Percentiles rank a stretch among this genome's conserved stretches.
Conservation (phyloP, 2,329 filamentous ascomycete genomes). For the Colletotrichum sojae region DNA sequence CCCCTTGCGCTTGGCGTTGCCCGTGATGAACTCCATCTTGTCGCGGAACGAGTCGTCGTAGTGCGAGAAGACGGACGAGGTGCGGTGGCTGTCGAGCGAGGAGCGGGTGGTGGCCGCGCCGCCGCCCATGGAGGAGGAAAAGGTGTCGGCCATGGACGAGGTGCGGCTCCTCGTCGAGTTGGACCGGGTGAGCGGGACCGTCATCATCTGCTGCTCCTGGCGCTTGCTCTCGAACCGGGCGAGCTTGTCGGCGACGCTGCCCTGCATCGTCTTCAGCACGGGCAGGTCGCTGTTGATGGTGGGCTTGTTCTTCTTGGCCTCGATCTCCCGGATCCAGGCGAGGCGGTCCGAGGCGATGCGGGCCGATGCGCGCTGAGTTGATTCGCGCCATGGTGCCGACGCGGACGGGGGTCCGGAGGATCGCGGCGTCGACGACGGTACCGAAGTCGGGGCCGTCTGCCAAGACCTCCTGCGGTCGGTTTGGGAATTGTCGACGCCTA, state of each 20-base stretch:
- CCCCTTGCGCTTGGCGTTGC: constrained; percentile 3
- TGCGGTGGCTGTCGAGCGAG: constrained; percentile 31
- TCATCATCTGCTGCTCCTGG: constrained; percentile 4
- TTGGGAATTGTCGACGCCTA: neutral
- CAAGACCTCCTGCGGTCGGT: constrained; percentile 29
- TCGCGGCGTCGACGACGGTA: constrained; percentile 3
- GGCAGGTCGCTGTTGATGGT: constrained; percentile 27
- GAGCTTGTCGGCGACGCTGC: constrained; percentile 34
- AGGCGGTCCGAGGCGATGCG: constrained; percentile 31
- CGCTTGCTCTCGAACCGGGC: constrained; percentile 32
- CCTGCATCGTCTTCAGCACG: constrained; percentile 32
- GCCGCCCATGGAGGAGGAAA: constrained; percentile 21
- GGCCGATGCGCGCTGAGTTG: neutral
- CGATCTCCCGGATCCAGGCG: constrained; percentile 34
- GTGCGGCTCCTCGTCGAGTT: constrained; percentile 33
- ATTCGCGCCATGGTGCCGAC: constrained; percentile 25
- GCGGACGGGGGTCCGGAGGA: constrained; percentile 24
- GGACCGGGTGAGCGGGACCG: constrained; percentile 14
- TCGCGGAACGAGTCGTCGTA: constrained; percentile 37
- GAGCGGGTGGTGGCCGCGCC: constrained; percentile 27
- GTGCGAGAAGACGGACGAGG: constrained; percentile 37
- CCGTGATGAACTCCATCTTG: constrained; percentile 35
- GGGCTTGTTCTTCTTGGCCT: constrained; percentile 17
- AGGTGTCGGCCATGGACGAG: constrained; percentile 32
- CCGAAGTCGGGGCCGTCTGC: constrained; percentile 25